A percentile compares a stretch with the other conserved stretches of the same genome.
phyloP scores from a whole-genome alignment of 768 basidiomycete species.

The Lactarius sanguifluus region DNA sequence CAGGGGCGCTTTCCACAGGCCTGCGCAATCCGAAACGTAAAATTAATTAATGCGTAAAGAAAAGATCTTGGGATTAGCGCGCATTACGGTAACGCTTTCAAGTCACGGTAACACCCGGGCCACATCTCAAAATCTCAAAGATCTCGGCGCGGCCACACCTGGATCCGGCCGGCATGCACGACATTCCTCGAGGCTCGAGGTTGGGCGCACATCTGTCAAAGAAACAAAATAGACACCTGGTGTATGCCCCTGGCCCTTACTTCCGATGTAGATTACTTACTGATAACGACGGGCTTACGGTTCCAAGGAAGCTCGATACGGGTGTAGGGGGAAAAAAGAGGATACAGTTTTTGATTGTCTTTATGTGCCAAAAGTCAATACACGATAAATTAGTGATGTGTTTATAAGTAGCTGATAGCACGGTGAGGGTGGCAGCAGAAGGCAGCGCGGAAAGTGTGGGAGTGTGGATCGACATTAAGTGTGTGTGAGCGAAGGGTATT shows the following conservation, averaged over 20 bases:
- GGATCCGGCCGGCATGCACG: no score
- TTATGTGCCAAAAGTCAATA: constrained; percentile 20
- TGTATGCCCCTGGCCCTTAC: background rate
- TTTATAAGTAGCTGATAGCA: background rate
- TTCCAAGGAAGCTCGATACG: constrained; percentile 6
- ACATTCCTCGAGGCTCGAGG: background rate
- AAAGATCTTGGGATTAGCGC: no score
- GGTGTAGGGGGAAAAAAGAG: background rate
- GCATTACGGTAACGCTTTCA: no score
- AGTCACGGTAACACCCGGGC: no score
- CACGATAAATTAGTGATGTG: constrained; percentile 26
- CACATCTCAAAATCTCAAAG: no score
- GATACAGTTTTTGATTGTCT: constrained; percentile 23
- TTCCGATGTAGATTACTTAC: background rate
- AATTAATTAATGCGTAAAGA: no score
- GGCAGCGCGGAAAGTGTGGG: background rate
- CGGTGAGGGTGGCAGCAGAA: background rate
- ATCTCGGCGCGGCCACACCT: no score
- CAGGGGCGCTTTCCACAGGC: no score
- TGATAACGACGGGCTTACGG: background rate
- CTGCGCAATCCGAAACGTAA: no score
- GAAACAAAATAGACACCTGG: background rate
- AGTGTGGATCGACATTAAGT: constrained; percentile 3
- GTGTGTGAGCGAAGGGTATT: background rate
- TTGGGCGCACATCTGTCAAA: constrained; percentile 4